These are phyloP conservation scores for Linnemannia exigua DNA, from an alignment of 192 early-diverging fungal species.

Conservation along the genomic window DNA sequence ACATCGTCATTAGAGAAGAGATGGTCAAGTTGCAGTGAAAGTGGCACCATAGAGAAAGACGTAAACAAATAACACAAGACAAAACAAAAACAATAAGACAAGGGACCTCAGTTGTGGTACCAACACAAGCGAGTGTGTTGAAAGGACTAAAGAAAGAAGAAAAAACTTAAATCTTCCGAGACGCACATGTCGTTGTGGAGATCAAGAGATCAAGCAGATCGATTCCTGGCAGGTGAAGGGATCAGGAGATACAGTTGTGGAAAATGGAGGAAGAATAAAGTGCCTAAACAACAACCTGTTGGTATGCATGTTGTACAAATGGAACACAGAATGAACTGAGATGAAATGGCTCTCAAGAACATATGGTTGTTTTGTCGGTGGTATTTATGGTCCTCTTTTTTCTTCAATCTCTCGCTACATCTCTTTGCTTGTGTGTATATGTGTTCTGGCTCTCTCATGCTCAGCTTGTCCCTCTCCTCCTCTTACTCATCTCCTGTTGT, in stretches of 20 bases:
- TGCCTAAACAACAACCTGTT: neutral
- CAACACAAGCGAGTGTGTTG: too few species aligned
- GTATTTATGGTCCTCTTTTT: neutral
- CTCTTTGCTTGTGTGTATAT: neutral
- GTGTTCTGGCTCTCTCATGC: neutral
- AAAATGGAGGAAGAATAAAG: neutral
- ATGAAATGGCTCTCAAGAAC: neutral
- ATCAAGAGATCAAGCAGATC: too few species aligned
- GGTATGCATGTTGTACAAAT: neutral
- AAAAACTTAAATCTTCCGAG: neutral
- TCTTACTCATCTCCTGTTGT: neutral
- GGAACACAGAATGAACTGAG: neutral
- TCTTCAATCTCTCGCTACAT: neutral
- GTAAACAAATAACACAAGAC: too few species aligned
- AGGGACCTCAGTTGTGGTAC: neutral
- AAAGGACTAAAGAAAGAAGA: neutral
- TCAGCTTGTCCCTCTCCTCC: neutral
- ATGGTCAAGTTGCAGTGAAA: too few species aligned
- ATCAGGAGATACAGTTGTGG: neutral
- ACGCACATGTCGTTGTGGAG: constrained; percentile 8
- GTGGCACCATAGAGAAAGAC: too few species aligned
- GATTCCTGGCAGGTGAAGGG: too few species aligned
- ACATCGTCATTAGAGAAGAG: too few species aligned
- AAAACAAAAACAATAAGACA: neutral
- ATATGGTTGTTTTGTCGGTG: neutral